Base-by-base conservation (phyloP, 495 filamentous ascomycete genomes). In the Cenococcum geophilum region DNA sequence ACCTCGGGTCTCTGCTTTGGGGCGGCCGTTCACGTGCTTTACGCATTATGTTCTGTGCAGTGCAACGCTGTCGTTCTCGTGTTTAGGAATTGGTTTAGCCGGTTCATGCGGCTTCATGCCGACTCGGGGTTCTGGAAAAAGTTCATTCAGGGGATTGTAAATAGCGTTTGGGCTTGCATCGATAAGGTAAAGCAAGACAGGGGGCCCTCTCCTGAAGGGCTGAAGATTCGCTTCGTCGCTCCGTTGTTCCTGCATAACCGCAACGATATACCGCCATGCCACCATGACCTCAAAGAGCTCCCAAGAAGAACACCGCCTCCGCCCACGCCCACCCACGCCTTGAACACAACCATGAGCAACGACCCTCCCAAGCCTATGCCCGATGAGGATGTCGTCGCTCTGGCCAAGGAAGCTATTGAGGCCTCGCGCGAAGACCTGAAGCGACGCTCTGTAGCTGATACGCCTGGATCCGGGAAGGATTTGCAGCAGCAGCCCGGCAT, bases 401-500 rank as follows among this genome's bases (percentile, higher is more conserved):
- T 68, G 35, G 60, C 66, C 45, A 59, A 56, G 23, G 51, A 58
- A 25, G 66, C 66, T 60, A 63, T 70, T 55, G 59, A 66, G 22
- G 50, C 54, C 40, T 66, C 66, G 16, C 59, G 68, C 62, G 62
- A 70, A 36, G 68, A 63, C 36, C 58, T 62, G 55, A 63, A 56
- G 23, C 65, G 62, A 60, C 66, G 59, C 14, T 57, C 58, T 40
- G 53, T 58, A 53, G 58, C 54, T 43, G 64, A 62, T 47, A 63
- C 58, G 32, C 59, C 57, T 32, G 25, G 22, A n/a, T 45, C 51
- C 59, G 40, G 51, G 62, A 57, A 48, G 56, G 64, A 57, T 22
- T 64, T 61, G 23, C 61, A 65, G 60, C 67, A 70, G 52, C 73
- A 89, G 73, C 83, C 79, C 20, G 90, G 91, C 40, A 78, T 95